Conservation (phyloP, 306 rosid species). For the Elaeagnus macrophylla region DNA sequence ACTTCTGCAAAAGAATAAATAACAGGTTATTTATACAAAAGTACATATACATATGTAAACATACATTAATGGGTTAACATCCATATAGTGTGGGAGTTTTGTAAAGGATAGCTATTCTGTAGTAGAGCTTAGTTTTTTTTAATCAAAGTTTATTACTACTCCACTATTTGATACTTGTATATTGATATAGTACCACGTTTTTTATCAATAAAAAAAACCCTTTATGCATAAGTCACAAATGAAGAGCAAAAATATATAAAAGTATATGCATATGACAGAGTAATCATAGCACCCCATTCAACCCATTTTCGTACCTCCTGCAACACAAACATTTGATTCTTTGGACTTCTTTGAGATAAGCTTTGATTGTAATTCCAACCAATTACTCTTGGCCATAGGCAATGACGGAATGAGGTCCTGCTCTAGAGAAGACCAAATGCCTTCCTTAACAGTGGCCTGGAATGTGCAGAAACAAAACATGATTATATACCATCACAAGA, state of each 20-base stretch:
- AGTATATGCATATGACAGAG: not conserved
- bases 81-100: too few species aligned
- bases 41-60: not conserved
- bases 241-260: not conserved
- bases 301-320: slow-evolving; percentile 66
- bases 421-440: slow-evolving; percentile 78
- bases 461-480: slow-evolving; percentile 23
- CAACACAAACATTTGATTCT: slow-evolving; percentile 75
- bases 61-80: too few species aligned
- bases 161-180: too few species aligned
- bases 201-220: too few species aligned
- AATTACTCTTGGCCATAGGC: slow-evolving; percentile 58
- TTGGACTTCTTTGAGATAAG: slow-evolving; percentile 36
- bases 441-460: slow-evolving; percentile 71
- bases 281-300: slow-evolving; percentile 15
- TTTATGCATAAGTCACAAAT: too few species aligned
- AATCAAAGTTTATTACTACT: too few species aligned
- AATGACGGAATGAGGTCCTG: slow-evolving; percentile 78
- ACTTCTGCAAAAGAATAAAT: slow-evolving; percentile 55
- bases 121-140: too few species aligned
- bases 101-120: too few species aligned
- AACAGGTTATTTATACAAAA: slow-evolving; percentile 1
- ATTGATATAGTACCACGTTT: too few species aligned
- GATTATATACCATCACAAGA: slow-evolving; percentile 9
- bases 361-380: slow-evolving; percentile 92